These are phyloP conservation scores for Blastobotrys ciferrii DNA, from an alignment of 1,139 yeast genomes.

Conservation along the genomic window DNA sequence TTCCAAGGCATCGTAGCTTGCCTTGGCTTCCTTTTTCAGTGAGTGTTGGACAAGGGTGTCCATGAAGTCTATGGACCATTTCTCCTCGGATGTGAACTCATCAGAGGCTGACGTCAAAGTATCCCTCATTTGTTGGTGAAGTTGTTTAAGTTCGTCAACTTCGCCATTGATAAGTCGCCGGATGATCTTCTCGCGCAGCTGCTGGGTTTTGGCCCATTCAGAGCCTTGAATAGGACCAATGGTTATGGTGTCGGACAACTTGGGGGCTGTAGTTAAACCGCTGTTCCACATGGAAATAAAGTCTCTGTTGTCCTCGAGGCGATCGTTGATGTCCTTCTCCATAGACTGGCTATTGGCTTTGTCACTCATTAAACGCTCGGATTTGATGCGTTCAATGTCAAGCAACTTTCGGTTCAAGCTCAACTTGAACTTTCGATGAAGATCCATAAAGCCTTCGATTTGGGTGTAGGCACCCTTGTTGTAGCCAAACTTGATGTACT, in stretches of 20 bases:
- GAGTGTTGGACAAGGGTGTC: conserved; percentile 23
- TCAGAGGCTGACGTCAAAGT: not conserved
- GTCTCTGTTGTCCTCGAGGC: conserved; percentile 33
- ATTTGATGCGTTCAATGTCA: conserved; percentile 18
- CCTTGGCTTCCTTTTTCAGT: conserved; percentile 12
- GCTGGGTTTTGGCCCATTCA: conserved; percentile 28
- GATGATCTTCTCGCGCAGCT: conserved; percentile 26
- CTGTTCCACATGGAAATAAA: conserved; percentile 29
- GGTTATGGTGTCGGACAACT: conserved; percentile 18
- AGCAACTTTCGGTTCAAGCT: conserved; percentile 27
- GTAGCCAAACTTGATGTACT: conserved; percentile 50
- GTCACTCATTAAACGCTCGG: conserved; percentile 10
- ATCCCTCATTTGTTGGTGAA: conserved; percentile 12
- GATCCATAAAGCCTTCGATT: conserved; percentile 55
- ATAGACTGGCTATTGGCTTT: conserved; percentile 13
- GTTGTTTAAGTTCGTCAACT: conserved; percentile 15
- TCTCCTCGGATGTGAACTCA: conserved; percentile 36
- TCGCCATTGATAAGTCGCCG: conserved; percentile 23
- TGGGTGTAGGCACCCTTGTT: conserved; percentile 57
- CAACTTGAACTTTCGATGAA: conserved; percentile 27
- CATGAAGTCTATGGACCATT: conserved; percentile 36
- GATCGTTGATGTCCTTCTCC: conserved; percentile 9
- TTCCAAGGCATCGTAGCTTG: conserved; percentile 19
- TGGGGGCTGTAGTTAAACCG: conserved; percentile 14
- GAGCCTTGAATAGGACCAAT: conserved; percentile 28